A percentile compares a stretch with the other conserved stretches of the same genome.
Evolutionary conservation across 2,329 filamentous ascomycete genomes (phyloP).

Genomic region (Cordyceps fumosorosea): DNA sequence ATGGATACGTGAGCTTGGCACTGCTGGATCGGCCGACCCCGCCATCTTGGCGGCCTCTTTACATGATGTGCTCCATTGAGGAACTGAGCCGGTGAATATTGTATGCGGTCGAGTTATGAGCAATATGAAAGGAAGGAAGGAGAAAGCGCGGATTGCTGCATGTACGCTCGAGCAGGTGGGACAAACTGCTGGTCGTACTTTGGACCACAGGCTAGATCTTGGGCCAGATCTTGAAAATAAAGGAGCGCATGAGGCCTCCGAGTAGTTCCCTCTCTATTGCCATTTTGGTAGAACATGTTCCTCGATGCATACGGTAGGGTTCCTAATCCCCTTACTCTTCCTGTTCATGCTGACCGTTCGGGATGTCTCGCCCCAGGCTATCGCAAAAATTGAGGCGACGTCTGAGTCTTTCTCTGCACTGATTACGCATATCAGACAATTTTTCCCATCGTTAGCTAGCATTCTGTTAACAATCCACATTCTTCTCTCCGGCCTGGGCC

Average conservation of each 20-base stretch:
- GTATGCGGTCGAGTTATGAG: not conserved
- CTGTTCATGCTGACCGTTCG: not conserved
- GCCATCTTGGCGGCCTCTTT: not conserved
- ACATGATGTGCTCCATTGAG: not conserved
- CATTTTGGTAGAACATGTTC: not conserved
- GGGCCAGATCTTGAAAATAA: not conserved
- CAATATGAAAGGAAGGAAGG: not conserved
- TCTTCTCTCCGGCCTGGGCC: not conserved
- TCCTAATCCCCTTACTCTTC: not conserved
- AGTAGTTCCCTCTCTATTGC: not conserved
- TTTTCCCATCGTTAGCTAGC: not conserved
- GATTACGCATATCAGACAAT: not conserved
- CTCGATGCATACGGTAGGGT: not conserved
- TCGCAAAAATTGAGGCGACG: no score
- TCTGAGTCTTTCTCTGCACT: no score
- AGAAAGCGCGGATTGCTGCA: not conserved
- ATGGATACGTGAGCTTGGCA: not conserved
- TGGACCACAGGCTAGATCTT: not conserved
- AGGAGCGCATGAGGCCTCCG: not conserved
- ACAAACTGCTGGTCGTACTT: not conserved
- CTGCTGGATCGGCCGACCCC: not conserved
- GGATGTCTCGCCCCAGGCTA: not conserved
- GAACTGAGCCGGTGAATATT: not conserved
- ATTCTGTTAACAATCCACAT: not conserved
- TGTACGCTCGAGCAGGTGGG: not conserved